These are phyloP conservation scores for Lactarius sp. DNA, from an alignment of 768 basidiomycete genomes.

Conservation along the genomic window DNA sequence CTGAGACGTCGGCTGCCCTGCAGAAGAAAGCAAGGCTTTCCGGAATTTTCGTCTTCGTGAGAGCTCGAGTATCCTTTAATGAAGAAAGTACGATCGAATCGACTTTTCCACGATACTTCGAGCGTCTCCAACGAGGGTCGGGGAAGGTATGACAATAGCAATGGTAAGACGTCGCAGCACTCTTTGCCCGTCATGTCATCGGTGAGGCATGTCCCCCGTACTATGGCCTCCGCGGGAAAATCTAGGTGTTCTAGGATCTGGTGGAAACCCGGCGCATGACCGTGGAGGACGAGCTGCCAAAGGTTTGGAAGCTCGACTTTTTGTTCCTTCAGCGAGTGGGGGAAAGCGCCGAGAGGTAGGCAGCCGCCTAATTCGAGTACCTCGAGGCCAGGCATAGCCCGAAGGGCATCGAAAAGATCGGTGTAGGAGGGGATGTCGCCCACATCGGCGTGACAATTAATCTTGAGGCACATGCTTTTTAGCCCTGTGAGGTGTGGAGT, in stretches of 20 bases:
- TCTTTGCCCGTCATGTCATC: slow-evolving; percentile 16
- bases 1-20: neutral
- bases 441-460: slow-evolving; percentile 1
- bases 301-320: slow-evolving; percentile 8
- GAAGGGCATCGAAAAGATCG: slow-evolving; percentile 12
- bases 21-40: neutral
- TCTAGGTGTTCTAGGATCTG: slow-evolving; percentile 5
- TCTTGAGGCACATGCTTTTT: neutral
- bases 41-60: neutral
- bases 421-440: slow-evolving; percentile 6
- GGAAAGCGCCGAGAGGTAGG: slow-evolving; percentile 5
- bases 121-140: slow-evolving; percentile 18
- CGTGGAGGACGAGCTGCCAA: slow-evolving; percentile 1
- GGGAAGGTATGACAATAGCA: slow-evolving; percentile 13
- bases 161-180: slow-evolving; percentile 15
- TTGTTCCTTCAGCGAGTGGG: neutral
- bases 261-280: slow-evolving; percentile 4
- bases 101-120: slow-evolving; percentile 14
- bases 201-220: slow-evolving; percentile 6
- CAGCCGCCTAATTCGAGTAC: neutral
- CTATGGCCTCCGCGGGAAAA: neutral
- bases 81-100: slow-evolving; percentile 9
- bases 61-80: slow-evolving; percentile 12
- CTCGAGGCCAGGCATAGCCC: slow-evolving; percentile 8
- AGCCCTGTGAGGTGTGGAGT: neutral